Conservation (phyloP, 768 basidiomycete species). For the Calvatia gigantea region DNA sequence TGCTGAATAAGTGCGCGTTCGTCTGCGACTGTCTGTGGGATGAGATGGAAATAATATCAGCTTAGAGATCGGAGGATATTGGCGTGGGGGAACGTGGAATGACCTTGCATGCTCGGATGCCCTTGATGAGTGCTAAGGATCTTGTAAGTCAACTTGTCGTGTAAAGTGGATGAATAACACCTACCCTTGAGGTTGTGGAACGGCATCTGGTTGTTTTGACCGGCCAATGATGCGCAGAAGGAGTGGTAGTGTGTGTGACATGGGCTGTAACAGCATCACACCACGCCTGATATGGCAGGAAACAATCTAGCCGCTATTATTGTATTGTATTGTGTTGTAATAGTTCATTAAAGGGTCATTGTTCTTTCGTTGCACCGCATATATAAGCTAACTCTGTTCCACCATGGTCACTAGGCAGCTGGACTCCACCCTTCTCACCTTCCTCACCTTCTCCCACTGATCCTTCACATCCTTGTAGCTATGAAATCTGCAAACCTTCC, state of each 20-base stretch:
- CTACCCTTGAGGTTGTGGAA: conserved; percentile 86
- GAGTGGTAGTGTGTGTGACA: background rate
- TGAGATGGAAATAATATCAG: conserved; percentile 19
- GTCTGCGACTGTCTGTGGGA: conserved; percentile 88
- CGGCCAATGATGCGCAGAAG: background rate
- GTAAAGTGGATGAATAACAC: conserved; percentile 12
- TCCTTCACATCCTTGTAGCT: background rate
- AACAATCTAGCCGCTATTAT: too few species aligned
- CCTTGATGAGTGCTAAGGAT: conserved; percentile 87
- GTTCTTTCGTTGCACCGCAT: background rate
- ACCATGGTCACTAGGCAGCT: conserved; percentile 8
- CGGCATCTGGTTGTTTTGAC: conserved; percentile 44
- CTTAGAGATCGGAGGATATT: conserved; percentile 9
- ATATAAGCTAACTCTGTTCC: background rate
- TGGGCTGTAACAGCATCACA: background rate
- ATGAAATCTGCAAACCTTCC: background rate
- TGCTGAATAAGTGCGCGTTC: conserved; percentile 96
- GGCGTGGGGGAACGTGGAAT: background rate
- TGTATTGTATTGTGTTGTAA: background rate
- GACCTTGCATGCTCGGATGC: conserved; percentile 96
- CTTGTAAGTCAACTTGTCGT: conserved; percentile 20
- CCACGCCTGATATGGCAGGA: background rate
- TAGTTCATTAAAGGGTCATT: too few species aligned
- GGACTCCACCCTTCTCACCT: conserved; percentile 8
- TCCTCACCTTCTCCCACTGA: background rate